Evolutionary conservation across 2,329 filamentous ascomycete species (phyloP).

Genomic region (Aphanocladium album): DNA sequence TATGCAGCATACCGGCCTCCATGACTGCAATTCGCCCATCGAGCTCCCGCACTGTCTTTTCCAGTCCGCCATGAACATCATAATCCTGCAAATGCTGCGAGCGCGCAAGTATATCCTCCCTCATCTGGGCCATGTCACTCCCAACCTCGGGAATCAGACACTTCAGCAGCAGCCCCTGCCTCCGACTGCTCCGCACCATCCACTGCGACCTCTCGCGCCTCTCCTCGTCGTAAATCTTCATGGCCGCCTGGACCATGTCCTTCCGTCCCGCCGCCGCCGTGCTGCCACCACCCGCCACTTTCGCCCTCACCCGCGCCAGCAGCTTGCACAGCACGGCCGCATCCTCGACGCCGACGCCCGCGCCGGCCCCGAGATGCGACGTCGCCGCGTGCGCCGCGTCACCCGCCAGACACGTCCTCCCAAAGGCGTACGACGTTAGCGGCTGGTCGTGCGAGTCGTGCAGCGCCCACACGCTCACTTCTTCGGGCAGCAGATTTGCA

Average conservation of each 20-base stretch:
- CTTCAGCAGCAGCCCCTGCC: constrained; percentile 18
- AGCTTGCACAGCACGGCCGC: constrained; percentile 39
- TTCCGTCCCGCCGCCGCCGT: not conserved
- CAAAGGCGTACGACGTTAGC: constrained; percentile 36
- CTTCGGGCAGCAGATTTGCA: not conserved
- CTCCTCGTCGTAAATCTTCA: constrained; percentile 42
- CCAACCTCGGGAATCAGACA: not conserved
- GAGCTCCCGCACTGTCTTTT: not conserved
- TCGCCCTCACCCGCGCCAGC: constrained; percentile 37
- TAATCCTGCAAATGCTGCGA: not conserved
- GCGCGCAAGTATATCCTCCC: not conserved
- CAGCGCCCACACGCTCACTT: constrained; percentile 35
- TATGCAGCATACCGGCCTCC: too few relatives aligned
- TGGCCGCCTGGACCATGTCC: not conserved
- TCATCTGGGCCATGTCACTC: not conserved
- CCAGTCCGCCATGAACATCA: not conserved
- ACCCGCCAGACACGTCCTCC: constrained; percentile 46
- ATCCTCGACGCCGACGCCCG: constrained; percentile 54
- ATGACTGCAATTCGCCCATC: not conserved
- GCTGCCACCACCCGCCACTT: constrained; percentile 4
- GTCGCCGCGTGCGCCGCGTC: constrained; percentile 61
- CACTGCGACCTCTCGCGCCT: constrained; percentile 44
- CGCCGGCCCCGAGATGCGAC: constrained; percentile 55
- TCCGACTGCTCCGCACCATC: constrained; percentile 42
- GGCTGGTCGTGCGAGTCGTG: constrained; percentile 42